A percentile compares a stretch with the other conserved stretches of the same genome.
Evolutionary conservation across 768 basidiomycete genomes (phyloP).

Genomic region (Exsudoporus frostii): DNA sequence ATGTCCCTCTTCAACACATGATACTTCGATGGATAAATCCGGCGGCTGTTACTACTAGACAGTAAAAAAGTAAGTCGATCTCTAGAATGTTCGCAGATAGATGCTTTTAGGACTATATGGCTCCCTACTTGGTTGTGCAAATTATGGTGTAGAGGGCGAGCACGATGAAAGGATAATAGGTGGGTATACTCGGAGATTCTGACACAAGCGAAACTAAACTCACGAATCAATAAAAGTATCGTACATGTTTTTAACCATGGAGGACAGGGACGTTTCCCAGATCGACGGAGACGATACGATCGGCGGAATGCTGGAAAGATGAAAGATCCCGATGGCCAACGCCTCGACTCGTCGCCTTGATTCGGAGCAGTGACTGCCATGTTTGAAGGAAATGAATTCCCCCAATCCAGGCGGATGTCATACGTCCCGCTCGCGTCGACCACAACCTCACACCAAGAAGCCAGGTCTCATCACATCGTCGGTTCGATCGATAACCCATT

Average conservation of each 20-base stretch:
- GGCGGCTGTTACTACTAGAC: too few species aligned
- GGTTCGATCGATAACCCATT: background rate
- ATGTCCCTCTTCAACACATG: background rate
- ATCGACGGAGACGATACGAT: background rate
- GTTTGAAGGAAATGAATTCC: too few species aligned
- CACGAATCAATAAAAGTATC: background rate
- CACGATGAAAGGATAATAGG: too few species aligned
- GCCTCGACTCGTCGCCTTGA: background rate
- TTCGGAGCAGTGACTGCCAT: background rate
- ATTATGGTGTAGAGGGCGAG: too few species aligned
- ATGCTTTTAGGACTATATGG: too few species aligned
- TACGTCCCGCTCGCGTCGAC: background rate
- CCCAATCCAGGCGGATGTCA: background rate
- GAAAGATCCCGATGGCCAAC: background rate
- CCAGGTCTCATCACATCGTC: background rate
- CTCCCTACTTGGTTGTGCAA: too few species aligned
- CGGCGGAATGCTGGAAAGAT: background rate
- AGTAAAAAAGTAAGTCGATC: too few species aligned
- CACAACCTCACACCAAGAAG: background rate
- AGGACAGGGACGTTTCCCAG: too few species aligned
- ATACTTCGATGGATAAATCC: too few species aligned
- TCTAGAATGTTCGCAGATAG: too few species aligned
- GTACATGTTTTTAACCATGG: background rate
- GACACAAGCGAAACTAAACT: too few species aligned
- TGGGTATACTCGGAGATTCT: too few species aligned